phyloP scores from a whole-genome alignment of 352 stramenopile genomes.

The Elongisporangium prolatum region DNA sequence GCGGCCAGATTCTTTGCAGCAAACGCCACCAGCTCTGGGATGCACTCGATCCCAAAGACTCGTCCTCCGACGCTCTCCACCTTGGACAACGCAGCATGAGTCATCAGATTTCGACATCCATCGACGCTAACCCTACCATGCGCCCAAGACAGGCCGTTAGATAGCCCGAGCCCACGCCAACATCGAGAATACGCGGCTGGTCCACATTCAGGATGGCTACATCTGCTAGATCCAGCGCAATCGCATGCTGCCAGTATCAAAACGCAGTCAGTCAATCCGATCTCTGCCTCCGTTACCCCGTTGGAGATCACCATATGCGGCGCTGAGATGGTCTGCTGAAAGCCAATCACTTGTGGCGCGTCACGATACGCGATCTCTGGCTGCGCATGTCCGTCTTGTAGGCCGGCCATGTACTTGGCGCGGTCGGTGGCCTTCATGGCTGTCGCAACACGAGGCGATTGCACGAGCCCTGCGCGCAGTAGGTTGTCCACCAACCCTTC shows the following conservation, averaged over 20 bases:
- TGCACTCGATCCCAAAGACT: constrained; percentile 92
- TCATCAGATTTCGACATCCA: neutral
- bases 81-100: too few species aligned
- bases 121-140: constrained; percentile 40
- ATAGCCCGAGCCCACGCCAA: constrained; percentile 94
- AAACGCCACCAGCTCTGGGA: constrained; percentile 81
- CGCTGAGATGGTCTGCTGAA: constrained; percentile 86
- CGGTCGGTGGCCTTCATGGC: constrained; percentile 82
- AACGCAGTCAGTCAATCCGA: neutral
- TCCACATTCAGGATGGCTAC: constrained; percentile 36
- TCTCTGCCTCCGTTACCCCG: neutral
- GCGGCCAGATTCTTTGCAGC: constrained; percentile 78
- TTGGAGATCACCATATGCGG: constrained; percentile 71
- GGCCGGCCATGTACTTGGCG: constrained; percentile 42
- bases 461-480: constrained; percentile 53
- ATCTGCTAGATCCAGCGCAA: constrained; percentile 69
- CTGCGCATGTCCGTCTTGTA: constrained; percentile 7
- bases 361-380: constrained; percentile 70
- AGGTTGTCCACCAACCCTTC: constrained; percentile 75
- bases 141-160: constrained; percentile 91
- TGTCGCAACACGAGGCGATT: constrained; percentile 47
- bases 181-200: constrained; percentile 87
- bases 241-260: constrained; percentile 48
- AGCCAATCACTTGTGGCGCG: constrained; percentile 75
- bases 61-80: constrained; percentile 18